phyloP scores from a whole-genome alignment of 208 protist species.

The Acanthamoeba quina region DNA sequence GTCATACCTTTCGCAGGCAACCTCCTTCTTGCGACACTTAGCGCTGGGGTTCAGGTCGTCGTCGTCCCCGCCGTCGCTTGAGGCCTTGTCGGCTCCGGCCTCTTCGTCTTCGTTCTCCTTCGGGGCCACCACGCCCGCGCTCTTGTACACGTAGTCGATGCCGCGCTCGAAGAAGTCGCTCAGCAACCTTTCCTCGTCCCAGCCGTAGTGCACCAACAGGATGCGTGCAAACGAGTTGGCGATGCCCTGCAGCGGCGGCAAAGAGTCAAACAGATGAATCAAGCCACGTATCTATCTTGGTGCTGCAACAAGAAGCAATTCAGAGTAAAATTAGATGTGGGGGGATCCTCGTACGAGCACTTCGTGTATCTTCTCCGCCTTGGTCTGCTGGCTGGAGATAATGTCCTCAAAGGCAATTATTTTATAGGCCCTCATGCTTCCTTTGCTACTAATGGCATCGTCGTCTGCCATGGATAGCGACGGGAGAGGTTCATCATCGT shows the following conservation, averaged over 20 bases:
- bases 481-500: background rate
- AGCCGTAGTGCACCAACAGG: conserved; percentile 42
- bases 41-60: background rate
- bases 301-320: too few relatives aligned
- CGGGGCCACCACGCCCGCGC: conserved; percentile 11
- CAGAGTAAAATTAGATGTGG: background rate
- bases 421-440: background rate
- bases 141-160: conserved; percentile 40
- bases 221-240: conserved; percentile 47
- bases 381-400: background rate
- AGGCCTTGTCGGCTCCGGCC: background rate
- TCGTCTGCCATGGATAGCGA: background rate
- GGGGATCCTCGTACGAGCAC: conserved; percentile 14
- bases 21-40: conserved; percentile 1
- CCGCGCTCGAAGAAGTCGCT: conserved; percentile 55
- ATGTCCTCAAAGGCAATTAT: conserved; percentile 32
- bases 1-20: background rate
- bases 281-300: too few relatives aligned
- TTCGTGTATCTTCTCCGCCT: conserved; percentile 56
- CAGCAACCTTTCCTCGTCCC: conserved; percentile 29
- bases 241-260: background rate
- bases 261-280: background rate
- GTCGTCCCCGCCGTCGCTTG: background rate
- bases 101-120: background rate
- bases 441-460: background rate